Percentiles rank a stretch among this genome's conserved stretches.
Conservation (phyloP, 2,329 filamentous ascomycete genomes). For the Stagonosporopsis chrysanthemi region DNA sequence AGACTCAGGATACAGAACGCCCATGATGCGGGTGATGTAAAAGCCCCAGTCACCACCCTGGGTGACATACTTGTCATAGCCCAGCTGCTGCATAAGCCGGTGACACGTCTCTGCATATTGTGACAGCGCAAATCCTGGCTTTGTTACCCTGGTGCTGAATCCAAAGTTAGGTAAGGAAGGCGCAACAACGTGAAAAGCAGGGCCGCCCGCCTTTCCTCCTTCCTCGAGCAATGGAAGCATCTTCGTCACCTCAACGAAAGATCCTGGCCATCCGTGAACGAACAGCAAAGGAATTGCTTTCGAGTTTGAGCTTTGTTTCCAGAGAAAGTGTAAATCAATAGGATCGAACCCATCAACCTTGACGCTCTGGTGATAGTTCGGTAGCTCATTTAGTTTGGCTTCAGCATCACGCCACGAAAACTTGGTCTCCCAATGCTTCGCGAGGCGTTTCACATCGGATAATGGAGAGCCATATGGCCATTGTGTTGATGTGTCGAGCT, state of each 20-base stretch:
- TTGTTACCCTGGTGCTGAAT: slow-evolving; percentile 59
- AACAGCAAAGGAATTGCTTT: slow-evolving; percentile 71
- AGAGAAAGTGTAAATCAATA: slow-evolving; percentile 70
- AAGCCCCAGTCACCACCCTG: slow-evolving; percentile 77
- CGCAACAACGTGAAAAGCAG: slow-evolving; percentile 62
- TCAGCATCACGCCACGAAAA: slow-evolving; percentile 71
- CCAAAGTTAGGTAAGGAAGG: slow-evolving; percentile 65
- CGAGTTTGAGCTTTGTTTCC: slow-evolving; percentile 60
- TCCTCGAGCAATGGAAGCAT: slow-evolving; percentile 59
- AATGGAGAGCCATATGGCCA: slow-evolving; percentile 69
- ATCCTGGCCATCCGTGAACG: slow-evolving; percentile 75
- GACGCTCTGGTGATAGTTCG: slow-evolving; percentile 65
- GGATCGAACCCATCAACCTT: slow-evolving; percentile 65
- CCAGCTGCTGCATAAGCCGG: slow-evolving; percentile 72
- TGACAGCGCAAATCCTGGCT: slow-evolving; percentile 64
- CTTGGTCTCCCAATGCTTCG: slow-evolving; percentile 62
- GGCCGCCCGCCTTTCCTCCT: slow-evolving; percentile 44
- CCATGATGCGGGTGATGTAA: slow-evolving; percentile 69
- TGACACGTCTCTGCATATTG: slow-evolving; percentile 72
- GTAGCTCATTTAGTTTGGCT: slow-evolving; percentile 64
- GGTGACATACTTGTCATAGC: slow-evolving; percentile 64
- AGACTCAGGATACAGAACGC: slow-evolving; percentile 64
- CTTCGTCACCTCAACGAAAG: slow-evolving; percentile 71
- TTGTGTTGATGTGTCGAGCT: slow-evolving; percentile 53
- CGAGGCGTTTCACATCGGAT: slow-evolving; percentile 66